Evolutionary conservation across 441 rosid genomes (phyloP), one percentile per base, ranked within the genome.

Genomic region (Geranium incanum): DNA sequence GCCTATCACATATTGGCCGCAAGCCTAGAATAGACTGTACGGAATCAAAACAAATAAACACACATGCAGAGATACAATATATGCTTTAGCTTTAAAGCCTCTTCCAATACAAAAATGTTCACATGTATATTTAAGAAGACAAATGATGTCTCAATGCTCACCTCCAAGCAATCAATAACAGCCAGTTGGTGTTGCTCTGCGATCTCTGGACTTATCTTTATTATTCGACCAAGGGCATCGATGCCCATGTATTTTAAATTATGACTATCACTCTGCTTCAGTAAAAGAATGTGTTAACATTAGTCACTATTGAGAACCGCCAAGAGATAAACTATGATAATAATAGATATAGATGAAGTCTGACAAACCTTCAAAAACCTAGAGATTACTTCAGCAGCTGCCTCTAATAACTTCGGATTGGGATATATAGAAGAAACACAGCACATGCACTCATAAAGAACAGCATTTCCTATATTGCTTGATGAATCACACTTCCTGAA

Each of bases 111-210:
- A 57, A 16, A 16, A 57, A 15, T 57, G 8, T 16, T 16, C 23
- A 5, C 23, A 6, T 5, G 8, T 57, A 57, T 23, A 57, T 5
- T 57, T 73, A 38, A 60, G 59, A 52, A 52, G 60, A n/a, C 60
- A 55, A 55, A 55, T 55, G 18, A 55, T 36, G 36, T 57, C 87
- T 87, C 73, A 92, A 98, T 96, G 90, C 98, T 87, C 73, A 92
- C 99, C 97, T 95, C 98, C 73, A 95, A 83, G 87, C 99, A 95
- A 86, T 95, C 98, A 50, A 95, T 92, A 70, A 95, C 98, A 71
- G 97, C 96, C 83, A 95, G 78, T 69, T 95, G 99, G 75, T 95
- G 99, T 77, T 95, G 98, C 78, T 92, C 99, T 55, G 93, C 96
- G 71, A 92, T 86, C 66, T 95, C 98, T 66, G 97, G 93, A 72